Base-by-base conservation (phyloP, 805 yeast genomes). In the Groenewaldozyma tartarivorans region DNA sequence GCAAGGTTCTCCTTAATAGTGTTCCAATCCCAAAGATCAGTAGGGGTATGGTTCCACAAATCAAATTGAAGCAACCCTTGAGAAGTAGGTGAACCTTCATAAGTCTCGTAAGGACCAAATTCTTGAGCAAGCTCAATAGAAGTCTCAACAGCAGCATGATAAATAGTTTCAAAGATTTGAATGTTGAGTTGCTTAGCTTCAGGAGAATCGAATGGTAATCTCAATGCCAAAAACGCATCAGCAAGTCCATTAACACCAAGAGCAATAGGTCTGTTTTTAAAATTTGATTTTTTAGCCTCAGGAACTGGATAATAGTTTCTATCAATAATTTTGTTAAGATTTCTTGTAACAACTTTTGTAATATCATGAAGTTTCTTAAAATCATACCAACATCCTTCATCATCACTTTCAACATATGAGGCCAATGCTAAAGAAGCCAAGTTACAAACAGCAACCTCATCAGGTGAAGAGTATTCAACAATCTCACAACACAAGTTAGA, bases 201-300 rank as follows among this genome's bases (percentile, higher is more conserved):
- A 15, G 66, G 62, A 31, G 90, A 80, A 45, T 85, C 95, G 59
- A 85, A 90, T 22, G 95, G 86, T 38, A 82, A 51, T 54, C 87
- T 72, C 46, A 88, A 63, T 43, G 68, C 66, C 69, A 83, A 73
- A 58, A 83, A 88, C 2, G 78, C 71, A 61, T 90, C 96, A 17
- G 96, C 95, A 35, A 90, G 69, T 38, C 97, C 97, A 61, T 88
- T 96, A 5, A 90, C 95, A 46, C 97, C 97, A 22, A 90, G 63
- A 5, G 96, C 95, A 54, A 90, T 72, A 6, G 97, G 96, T 51
- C 97, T 69, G 60, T 88, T 81, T 52, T 72, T 72, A 66, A 72
- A 61, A 56, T 90, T 90, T 5, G 94, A 81, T 21, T 44, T 52
- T 51, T 67, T 68, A 3, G 96, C 85, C 42, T 74, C 77, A 38